Base-by-base conservation (phyloP, 306 rosid species). In the Rosa multiflora region DNA sequence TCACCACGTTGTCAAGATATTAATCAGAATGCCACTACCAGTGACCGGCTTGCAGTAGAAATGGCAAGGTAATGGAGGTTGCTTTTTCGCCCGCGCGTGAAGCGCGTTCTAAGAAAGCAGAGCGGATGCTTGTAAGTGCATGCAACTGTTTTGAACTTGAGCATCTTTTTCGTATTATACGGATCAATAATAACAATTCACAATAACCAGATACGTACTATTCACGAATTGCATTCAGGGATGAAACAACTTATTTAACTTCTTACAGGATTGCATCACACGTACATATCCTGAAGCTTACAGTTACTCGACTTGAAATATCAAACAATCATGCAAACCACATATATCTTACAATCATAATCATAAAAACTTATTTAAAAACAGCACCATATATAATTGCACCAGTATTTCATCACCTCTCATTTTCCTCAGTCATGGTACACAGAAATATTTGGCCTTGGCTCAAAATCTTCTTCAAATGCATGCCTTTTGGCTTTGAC, bases 391-490 rank as follows among this genome's bases (percentile, higher is more conserved):
- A 23, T 23, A 23, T 21, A 29, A 17, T 18, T 52, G 47, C 64
- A 51, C 2, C 20, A 53, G 35, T 23, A 59, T 2, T n/a, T 6
- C 77, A 53, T 73, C 43, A 40, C 8, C 10, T 42, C 26, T 4
- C 3, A 5, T 9, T n/a, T 61, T 3, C 15, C 23, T 68, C 48
- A 62, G 0, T 63, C 75, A 42, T 46, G 63, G 17, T 82, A 72
- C 32, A 8, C 21, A 53, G 78, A 23, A 72, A 53, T 0, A 29
- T 82, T 26, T 21, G 84, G 80, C 32, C 35, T 70, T 47, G 84
- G 76, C 39, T 76, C 67, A 42, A 68, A 81, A 2, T 81, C 80
- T 2, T 75, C 47, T 0, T 39, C 76, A 58, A 81, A 81, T 12
- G 21, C 1, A n/a, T 72, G 46, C 17, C 17, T 49, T 4, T 69